These are phyloP conservation scores for Suillus subaureus DNA, from an alignment of 768 basidiomycete species.

Conservation along the genomic window DNA sequence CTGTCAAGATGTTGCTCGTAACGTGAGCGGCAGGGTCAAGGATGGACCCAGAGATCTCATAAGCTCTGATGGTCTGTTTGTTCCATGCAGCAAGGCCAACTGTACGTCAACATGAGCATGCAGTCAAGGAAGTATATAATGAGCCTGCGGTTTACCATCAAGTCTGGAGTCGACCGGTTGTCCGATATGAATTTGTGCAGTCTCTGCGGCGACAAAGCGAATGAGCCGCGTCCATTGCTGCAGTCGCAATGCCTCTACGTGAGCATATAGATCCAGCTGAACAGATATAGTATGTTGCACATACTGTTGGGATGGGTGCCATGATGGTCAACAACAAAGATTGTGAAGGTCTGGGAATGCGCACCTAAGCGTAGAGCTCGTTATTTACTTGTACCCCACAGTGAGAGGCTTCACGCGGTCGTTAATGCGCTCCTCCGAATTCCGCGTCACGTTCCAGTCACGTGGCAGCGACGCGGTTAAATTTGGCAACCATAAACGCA, in stretches of 20 bases:
- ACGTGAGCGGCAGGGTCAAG: constrained; percentile 69
- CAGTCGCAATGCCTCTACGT: constrained; percentile 1
- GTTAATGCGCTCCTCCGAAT: constrained; percentile 18
- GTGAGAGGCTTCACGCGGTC: constrained; percentile 8
- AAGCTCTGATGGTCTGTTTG: constrained; percentile 59
- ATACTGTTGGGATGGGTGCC: constrained; percentile 61
- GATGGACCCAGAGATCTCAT: constrained; percentile 72
- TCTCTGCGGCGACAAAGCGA: constrained; percentile 79
- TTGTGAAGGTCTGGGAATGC: constrained; percentile 13
- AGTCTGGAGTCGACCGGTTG: constrained; percentile 69
- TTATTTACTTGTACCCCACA: constrained; percentile 2
- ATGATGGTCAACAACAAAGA: constrained; percentile 35
- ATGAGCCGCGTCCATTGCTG: constrained; percentile 82
- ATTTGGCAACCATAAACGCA: constrained; percentile 15
- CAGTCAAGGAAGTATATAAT: not conserved
- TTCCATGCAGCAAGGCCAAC: constrained; percentile 61
- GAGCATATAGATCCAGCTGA: constrained; percentile 14
- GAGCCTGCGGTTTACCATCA: constrained; percentile 50
- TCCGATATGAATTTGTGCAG: constrained; percentile 72
- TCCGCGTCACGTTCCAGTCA: constrained; percentile 27
- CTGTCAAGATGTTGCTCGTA: constrained; percentile 64
- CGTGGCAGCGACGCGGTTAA: constrained; percentile 31
- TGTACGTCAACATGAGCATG: constrained; percentile 28
- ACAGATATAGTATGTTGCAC: constrained; percentile 20
- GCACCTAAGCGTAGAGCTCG: constrained; percentile 9